These are phyloP conservation scores for Leccinum subfulvum DNA, from an alignment of 1,284 basidiomycete genomes.

Conservation along the genomic window DNA sequence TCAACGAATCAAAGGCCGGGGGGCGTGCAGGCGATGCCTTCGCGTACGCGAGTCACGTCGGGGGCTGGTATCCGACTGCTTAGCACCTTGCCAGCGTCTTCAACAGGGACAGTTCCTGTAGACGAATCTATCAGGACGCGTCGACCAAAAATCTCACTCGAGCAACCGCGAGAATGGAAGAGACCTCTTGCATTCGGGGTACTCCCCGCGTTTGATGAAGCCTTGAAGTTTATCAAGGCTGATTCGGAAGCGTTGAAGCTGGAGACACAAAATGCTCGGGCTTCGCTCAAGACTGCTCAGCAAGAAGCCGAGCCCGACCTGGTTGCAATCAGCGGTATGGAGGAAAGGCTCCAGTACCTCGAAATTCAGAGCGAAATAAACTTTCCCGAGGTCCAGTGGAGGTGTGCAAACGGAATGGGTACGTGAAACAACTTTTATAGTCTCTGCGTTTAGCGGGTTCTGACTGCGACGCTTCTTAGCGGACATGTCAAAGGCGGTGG, in stretches of 20 bases:
- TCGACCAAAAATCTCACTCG: slow-evolving; percentile 50
- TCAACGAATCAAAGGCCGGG: no score
- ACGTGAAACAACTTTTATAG: slow-evolving; percentile 30
- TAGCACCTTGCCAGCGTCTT: slow-evolving; percentile 10
- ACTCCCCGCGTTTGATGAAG: slow-evolving; percentile 82
- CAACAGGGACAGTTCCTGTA: not conserved
- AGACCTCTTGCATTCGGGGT: slow-evolving; percentile 65
- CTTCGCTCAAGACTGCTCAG: slow-evolving; percentile 33
- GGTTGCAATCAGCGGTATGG: slow-evolving; percentile 38
- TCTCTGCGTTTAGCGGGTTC: not conserved
- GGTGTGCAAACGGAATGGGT: slow-evolving; percentile 76
- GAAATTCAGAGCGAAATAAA: slow-evolving; percentile 73
- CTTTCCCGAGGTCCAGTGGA: slow-evolving; percentile 76
- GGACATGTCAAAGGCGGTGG: slow-evolving; percentile 65
- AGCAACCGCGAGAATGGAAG: slow-evolving; percentile 60
- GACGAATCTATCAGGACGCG: slow-evolving; percentile 19
- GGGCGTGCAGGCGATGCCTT: no score
- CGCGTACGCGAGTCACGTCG: no score
- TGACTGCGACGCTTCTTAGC: slow-evolving; percentile 37
- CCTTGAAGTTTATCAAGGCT: slow-evolving; percentile 61
- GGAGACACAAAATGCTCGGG: slow-evolving; percentile 45
- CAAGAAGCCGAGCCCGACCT: slow-evolving; percentile 36
- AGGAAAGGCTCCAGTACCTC: slow-evolving; percentile 47
- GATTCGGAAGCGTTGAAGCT: slow-evolving; percentile 45
- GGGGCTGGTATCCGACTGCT: slow-evolving; percentile 1